Evolutionary conservation across 345 rosid species (phyloP).

Genomic region (Populus simonii): DNA sequence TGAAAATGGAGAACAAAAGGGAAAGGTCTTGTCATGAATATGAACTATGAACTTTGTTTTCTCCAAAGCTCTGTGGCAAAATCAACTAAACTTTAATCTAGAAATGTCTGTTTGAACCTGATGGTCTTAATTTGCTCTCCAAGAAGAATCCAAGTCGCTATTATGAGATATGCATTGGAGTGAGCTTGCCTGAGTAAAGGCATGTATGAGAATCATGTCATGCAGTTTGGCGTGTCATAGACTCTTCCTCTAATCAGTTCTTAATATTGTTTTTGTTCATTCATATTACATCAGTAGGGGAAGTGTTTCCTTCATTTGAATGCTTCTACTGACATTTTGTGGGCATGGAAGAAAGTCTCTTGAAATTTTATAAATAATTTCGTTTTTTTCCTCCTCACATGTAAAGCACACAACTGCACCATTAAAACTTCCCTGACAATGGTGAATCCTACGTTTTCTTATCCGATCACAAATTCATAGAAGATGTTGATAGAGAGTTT

Average conservation of each 20-base stretch:
- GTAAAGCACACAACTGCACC: not conserved
- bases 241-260: not conserved
- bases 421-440: not conserved
- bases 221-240: not conserved
- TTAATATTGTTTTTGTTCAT: not conserved
- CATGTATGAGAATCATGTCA: not conserved
- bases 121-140: not conserved
- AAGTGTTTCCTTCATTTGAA: not conserved
- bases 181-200: not conserved
- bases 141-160: not conserved
- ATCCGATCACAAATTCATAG: not conserved
- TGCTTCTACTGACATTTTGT: not conserved
- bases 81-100: not conserved
- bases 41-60: not conserved
- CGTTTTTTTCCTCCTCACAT: not conserved
- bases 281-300: not conserved
- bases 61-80: not conserved
- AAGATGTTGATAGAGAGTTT: not conserved
- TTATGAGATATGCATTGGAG: not conserved
- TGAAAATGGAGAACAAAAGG: not conserved
- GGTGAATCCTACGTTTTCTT: not conserved
- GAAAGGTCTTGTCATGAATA: not conserved
- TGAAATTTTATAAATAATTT: not conserved
- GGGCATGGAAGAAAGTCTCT: not conserved
- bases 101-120: not conserved